These are phyloP conservation scores for Euphorbia pulcherrima DNA, from an alignment of 345 rosid genomes.

Conservation along the genomic window DNA sequence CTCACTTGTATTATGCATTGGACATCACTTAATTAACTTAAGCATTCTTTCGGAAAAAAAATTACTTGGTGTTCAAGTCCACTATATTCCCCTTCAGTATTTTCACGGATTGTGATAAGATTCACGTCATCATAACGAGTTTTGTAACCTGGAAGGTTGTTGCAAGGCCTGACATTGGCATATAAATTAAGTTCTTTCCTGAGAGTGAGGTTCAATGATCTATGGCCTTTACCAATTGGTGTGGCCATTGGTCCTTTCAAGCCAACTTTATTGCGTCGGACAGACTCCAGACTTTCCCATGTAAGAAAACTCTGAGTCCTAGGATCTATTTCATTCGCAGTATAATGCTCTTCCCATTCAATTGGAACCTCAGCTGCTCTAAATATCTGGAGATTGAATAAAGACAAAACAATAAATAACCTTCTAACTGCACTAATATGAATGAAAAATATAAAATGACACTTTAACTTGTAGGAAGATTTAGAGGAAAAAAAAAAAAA, in stretches of 20 bases:
- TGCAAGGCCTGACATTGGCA: constrained; percentile 98
- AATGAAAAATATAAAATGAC: background rate
- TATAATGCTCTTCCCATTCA: constrained; percentile 95
- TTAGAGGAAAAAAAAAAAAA: too few species aligned
- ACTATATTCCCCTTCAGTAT: constrained; percentile 98
- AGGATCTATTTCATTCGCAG: constrained; percentile 77
- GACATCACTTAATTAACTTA: background rate
- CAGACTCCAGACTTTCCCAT: constrained; percentile 98
- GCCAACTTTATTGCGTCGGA: constrained; percentile 73
- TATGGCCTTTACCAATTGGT: constrained; percentile 98
- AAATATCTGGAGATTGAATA: constrained; percentile 43
- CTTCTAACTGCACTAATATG: background rate
- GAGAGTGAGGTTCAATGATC: constrained; percentile 85
- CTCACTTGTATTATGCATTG: background rate
- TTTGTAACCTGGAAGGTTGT: constrained; percentile 95
- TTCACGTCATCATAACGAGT: constrained; percentile 88
- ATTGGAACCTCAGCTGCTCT: constrained; percentile 81
- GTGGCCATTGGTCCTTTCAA: constrained; percentile 99
- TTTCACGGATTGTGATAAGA: constrained; percentile 93
- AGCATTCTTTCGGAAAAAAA: constrained; percentile 9
- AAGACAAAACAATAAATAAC: background rate
- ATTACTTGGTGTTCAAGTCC: constrained; percentile 98
- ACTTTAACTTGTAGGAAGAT: background rate
- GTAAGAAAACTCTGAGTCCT: constrained; percentile 95
- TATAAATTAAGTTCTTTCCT: constrained; percentile 94